phyloP scores from a whole-genome alignment of 1,139 yeast species.

The Ogataea hybrid region DNA sequence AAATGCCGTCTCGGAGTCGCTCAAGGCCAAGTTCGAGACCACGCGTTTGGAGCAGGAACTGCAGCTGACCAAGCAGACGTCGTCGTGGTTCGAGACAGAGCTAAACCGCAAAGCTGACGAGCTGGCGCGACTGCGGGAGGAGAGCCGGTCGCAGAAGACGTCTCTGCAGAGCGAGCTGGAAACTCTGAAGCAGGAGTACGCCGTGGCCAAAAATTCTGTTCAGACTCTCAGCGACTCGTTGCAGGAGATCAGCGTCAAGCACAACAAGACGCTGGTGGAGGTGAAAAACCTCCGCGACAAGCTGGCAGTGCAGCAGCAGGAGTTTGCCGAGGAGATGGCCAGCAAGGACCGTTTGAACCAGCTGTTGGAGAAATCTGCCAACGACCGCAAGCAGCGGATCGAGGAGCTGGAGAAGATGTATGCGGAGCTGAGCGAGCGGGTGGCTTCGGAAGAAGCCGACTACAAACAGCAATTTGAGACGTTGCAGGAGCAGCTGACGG shows the following conservation, averaged over 20 bases:
- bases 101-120: conserved; percentile 32
- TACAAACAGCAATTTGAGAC: conserved; percentile 22
- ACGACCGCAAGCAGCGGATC: conserved; percentile 47
- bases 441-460: conserved; percentile 38
- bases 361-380: conserved; percentile 53
- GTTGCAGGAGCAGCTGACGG: conserved; percentile 21
- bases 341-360: conserved; percentile 63
- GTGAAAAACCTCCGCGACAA: conserved; percentile 49
- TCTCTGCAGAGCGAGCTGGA: conserved; percentile 37
- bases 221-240: conserved; percentile 32
- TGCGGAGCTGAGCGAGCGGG: conserved; percentile 41
- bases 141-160: conserved; percentile 27
- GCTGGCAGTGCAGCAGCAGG: conserved; percentile 46
- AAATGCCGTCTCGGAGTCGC: conserved; percentile 20
- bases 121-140: conserved; percentile 28
- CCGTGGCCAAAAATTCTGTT: conserved; percentile 33
- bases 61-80: conserved; percentile 40
- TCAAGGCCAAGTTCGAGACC: conserved; percentile 30
- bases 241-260: conserved; percentile 36
- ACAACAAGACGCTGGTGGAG: conserved; percentile 39
- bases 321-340: conserved; percentile 59
- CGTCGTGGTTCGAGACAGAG: conserved; percentile 50
- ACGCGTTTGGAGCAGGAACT: conserved; percentile 43
- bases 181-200: conserved; percentile 37
- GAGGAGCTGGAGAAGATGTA: conserved; percentile 46